Evolutionary conservation across 202 grass and related monocot species (phyloP).

Genomic region (Brachypodium distachyon): DNA sequence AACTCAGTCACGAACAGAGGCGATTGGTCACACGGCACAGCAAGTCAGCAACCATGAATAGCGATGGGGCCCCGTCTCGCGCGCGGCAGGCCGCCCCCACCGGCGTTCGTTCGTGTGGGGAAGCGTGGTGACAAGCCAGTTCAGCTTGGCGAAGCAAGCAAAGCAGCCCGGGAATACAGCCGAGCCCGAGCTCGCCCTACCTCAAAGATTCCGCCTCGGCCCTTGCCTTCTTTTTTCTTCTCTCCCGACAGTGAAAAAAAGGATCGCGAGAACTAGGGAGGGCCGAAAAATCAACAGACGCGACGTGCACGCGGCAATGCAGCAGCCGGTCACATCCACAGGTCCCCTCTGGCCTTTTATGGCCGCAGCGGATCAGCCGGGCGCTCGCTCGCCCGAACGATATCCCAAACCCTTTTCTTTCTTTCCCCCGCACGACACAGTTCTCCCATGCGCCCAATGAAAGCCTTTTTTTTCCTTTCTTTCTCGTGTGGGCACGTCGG

Average conservation of each 20-base stretch:
- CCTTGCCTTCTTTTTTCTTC: neutral
- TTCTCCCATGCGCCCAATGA: neutral
- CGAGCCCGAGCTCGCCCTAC: neutral
- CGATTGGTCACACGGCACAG: too few species aligned
- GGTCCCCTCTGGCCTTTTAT: neutral
- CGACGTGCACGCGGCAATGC: neutral
- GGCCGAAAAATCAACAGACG: neutral
- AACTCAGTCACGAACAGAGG: too few species aligned
- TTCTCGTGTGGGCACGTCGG: neutral
- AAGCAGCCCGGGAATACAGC: conserved; percentile 2
- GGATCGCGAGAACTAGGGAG: neutral
- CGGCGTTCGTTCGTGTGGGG: neutral
- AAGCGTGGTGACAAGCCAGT: neutral
- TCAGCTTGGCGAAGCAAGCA: neutral
- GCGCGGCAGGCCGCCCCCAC: neutral
- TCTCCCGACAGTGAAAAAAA: neutral
- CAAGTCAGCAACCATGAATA: neutral
- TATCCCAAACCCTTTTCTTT: neutral
- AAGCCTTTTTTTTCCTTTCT: neutral
- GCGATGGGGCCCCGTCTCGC: neutral
- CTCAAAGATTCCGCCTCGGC: neutral
- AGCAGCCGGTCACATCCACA: neutral
- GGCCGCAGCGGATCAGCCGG: neutral
- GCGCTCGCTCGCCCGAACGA: neutral
- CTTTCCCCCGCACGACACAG: neutral